Evolutionary conservation across 1,139 yeast genomes (phyloP).

Genomic region (Taphrina confusa): DNA sequence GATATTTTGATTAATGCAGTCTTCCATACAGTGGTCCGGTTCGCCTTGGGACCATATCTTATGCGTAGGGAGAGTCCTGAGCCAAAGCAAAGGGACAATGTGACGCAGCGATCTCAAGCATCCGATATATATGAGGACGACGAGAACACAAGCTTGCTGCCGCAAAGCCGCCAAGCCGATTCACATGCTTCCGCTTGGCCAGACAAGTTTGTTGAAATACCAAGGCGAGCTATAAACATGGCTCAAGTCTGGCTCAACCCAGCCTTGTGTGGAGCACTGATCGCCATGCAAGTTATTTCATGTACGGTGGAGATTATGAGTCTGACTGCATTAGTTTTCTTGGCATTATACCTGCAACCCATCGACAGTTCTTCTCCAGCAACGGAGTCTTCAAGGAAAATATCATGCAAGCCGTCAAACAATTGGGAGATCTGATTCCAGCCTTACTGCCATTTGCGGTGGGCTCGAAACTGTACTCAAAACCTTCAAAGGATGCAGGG

Average conservation of each 20-base stretch:
- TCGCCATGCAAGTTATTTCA: not conserved
- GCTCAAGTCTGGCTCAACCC: conserved; percentile 9
- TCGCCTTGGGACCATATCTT: conserved; percentile 11
- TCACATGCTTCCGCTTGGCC: no score
- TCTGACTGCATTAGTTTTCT: not conserved
- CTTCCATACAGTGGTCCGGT: conserved; percentile 9
- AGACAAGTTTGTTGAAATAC: no score
- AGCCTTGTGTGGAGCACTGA: conserved; percentile 7
- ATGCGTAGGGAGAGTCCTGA: not conserved
- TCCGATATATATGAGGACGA: not conserved
- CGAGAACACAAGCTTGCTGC: conserved; percentile 2
- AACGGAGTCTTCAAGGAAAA: conserved; percentile 10
- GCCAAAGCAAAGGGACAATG: not conserved
- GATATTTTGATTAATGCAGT: conserved; percentile 15
- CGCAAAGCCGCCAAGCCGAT: not conserved
- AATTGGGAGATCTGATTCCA: conserved; percentile 13
- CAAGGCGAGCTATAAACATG: no score
- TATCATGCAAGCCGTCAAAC: conserved; percentile 15
- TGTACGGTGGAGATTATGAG: not conserved
- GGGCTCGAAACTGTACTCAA: conserved; percentile 12
- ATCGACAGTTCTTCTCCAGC: conserved; percentile 4
- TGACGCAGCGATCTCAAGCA: not conserved
- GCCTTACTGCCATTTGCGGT: conserved; percentile 14
- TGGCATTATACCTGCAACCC: conserved; percentile 8
- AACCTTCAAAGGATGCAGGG: conserved; percentile 17